Evolutionary conservation across 2,329 filamentous ascomycete genomes (phyloP), one percentile per base, ranked within the genome.

Genomic region (Trichoderma oligosporum): DNA sequence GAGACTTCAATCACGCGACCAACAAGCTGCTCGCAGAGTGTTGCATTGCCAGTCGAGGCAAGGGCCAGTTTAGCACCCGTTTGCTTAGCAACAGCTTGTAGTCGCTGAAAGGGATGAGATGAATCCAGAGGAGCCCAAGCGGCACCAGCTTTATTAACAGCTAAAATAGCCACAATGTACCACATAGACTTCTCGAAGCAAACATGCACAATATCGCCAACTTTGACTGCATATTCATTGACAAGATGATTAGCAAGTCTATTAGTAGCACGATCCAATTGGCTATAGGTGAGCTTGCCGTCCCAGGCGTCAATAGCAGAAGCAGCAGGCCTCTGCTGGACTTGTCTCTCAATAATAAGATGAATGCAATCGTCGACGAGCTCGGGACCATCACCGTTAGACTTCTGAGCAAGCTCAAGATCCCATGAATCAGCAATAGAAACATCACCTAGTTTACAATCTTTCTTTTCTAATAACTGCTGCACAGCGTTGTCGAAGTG

Each of bases 231-330:
- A 36, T 41, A 29, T 2, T 31, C n/a, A 7, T 29, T 24, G 2
- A 59, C 29, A 18, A 64, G 58, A 6, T 58, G 54, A 2, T 56
- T 44, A 1, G 62, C 61, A 8, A 63, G 42, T 16, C 53, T 44
- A 39, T 57, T 60, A 1, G 61, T 22, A 11, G 49, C 39, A 24
- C 33, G 14, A n/a, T 63, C 45, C 6, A 65, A 46, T 18, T 65
- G 45, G 14, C 38, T 27, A 25, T 62, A 65, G 2, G 63, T 65
- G 29, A 64, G 44, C 4, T 51, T 27, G 14, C 56, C 60, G 39
- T 66, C 65, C 64, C 64, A 66, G 2, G 62, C 56, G 7, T 52
- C 20, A 5, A 66, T 48, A 20, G 61, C 61, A 22, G 31, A 39
- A 8, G 39, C 22, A 29, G 56, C 35, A 2, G 57, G 48, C 9